A percentile compares a stretch with the other conserved stretches of the same genome.
phyloP scores from a whole-genome alignment of 129 eudicot genomes.

The Flaveria sonorensis region DNA sequence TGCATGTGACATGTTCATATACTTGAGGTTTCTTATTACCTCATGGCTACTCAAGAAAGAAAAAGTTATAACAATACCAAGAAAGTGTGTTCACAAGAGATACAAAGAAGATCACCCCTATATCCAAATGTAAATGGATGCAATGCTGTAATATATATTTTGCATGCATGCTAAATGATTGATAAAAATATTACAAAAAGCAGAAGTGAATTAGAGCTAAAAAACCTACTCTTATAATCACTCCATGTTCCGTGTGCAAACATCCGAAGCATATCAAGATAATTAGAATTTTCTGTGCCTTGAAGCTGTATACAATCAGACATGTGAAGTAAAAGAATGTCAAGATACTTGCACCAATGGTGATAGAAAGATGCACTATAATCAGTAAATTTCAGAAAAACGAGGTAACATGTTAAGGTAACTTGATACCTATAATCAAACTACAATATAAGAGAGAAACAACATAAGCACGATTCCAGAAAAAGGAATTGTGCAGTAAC shows the following conservation, averaged over 20 bases:
- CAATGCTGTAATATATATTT: constrained; percentile 12
- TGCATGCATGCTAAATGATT: background rate
- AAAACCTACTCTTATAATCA: constrained; percentile 76
- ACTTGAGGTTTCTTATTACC: constrained; percentile 16
- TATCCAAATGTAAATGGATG: background rate
- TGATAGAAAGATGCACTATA: background rate
- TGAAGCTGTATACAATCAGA: constrained; percentile 61
- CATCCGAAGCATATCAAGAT: constrained; percentile 74
- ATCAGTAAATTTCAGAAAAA: background rate
- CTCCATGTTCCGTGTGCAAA: constrained; percentile 96
- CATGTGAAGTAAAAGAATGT: constrained; percentile 7
- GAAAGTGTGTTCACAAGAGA: constrained; percentile 1
- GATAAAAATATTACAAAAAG: background rate
- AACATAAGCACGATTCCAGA: constrained; percentile 12
- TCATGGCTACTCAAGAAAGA: background rate
- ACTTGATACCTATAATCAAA: constrained; percentile 16
- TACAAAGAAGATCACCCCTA: constrained; percentile 1
- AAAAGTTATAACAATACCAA: background rate
- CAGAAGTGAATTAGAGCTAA: background rate
- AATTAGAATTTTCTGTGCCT: constrained; percentile 61
- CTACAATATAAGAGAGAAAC: background rate
- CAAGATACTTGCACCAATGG: constrained; percentile 4
- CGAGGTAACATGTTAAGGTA: constrained; percentile 3
- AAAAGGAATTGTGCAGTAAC: background rate
- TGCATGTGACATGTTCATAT: constrained; percentile 7